Percentiles rank a stretch among this genome's conserved stretches.
Evolutionary conservation across 176 grass and related monocot species (phyloP).

Genomic region (Panicum miliaceum): DNA sequence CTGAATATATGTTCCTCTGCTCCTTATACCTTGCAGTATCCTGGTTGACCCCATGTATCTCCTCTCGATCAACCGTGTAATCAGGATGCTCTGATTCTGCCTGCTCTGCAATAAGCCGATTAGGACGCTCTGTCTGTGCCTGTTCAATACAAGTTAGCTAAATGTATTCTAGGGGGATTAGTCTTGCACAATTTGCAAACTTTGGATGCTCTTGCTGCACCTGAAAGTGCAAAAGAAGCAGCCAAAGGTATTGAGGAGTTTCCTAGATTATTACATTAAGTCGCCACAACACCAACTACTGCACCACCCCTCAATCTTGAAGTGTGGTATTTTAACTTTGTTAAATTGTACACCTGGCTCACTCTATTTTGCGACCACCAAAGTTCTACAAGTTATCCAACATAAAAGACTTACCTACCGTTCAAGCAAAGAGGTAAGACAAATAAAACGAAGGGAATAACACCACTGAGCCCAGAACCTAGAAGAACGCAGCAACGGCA

Average conservation of each 20-base stretch:
- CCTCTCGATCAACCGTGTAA: background rate
- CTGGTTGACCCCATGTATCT: background rate
- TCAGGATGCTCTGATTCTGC: slow-evolving; percentile 22
- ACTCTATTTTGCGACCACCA: background rate
- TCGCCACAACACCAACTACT: background rate
- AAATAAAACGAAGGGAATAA: slow-evolving; percentile 1
- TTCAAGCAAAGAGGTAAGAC: background rate
- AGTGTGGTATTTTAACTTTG: background rate
- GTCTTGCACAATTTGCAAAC: slow-evolving; percentile 10
- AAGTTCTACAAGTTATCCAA: background rate
- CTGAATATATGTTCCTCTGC: slow-evolving; percentile 6
- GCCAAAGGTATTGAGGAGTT: no score
- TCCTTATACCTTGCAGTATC: slow-evolving; percentile 15
- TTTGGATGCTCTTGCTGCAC: no score
- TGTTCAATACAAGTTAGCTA: slow-evolving; percentile 30
- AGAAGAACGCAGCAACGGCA: background rate
- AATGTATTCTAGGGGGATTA: background rate
- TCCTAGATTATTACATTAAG: no score
- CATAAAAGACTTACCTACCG: no score
- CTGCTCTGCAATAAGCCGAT: slow-evolving; percentile 21
- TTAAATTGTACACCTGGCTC: background rate
- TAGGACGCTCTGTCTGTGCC: background rate
- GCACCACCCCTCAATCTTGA: background rate
- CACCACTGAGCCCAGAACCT: background rate
- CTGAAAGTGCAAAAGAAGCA: no score